phyloP scores from a whole-genome alignment of 352 stramenopile genomes.

The Globisporangium uncinulatum region DNA sequence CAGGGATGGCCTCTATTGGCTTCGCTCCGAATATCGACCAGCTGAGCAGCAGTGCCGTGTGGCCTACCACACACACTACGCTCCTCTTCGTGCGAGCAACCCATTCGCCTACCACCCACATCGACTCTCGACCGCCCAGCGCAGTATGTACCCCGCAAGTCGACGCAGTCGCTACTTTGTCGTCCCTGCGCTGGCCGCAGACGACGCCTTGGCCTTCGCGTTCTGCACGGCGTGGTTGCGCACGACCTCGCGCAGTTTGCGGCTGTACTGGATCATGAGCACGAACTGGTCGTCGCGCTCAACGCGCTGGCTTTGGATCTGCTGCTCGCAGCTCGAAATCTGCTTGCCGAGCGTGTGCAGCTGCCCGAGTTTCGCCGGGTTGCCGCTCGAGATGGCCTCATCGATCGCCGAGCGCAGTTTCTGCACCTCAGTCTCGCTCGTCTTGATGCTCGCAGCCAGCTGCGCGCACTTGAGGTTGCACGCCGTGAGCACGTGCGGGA shows the following conservation, averaged over 20 bases:
- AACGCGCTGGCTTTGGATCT: constrained; percentile 20
- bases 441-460: constrained; percentile 22
- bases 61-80: no score
- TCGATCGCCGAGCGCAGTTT: constrained; percentile 34
- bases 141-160: no score
- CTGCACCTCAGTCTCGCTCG: constrained; percentile 25
- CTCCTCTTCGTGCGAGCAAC: no score
- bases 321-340: constrained; percentile 28
- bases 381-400: constrained; percentile 34
- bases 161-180: no score
- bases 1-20: no score
- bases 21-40: no score
- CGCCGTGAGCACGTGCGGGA: constrained; percentile 34
- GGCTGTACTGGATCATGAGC: constrained; percentile 64
- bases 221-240: constrained; percentile 5
- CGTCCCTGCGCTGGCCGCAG: no score
- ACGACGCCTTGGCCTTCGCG: constrained; percentile 1
- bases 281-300: constrained; percentile 55
- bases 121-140: no score
- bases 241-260: constrained; percentile 20
- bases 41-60: no score
- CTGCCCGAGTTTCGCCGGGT: constrained; percentile 35
- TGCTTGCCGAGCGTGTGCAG: constrained; percentile 29
- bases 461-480: constrained; percentile 45
- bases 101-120: no score